Evolutionary conservation across 768 basidiomycete genomes (phyloP), one percentile per base, ranked within the genome.

Genomic region (Naganishia vaughanmartiniae): DNA sequence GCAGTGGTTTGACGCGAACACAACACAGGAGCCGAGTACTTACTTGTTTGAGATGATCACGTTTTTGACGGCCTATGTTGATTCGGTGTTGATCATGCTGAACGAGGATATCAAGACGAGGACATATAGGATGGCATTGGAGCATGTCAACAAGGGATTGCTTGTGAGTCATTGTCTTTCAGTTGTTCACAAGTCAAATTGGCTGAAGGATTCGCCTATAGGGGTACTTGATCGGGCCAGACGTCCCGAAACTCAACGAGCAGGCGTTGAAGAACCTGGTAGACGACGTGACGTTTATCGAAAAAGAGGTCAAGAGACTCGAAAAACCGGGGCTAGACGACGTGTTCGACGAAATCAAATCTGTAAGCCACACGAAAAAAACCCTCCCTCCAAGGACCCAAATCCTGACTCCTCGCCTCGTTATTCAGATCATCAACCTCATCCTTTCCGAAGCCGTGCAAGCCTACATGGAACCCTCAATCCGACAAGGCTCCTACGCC

Each of bases 21-120:
- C 87, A 39, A 89, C 91, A 78, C 84, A 86, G 70, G 87, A 87
- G 42, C 92, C 94, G 54, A 94, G 92, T 86, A 89, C 90, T 86
- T 97, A 97, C 81, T 85, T 98, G 2, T 90, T 92, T 79, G 95
- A 97, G 80, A 87, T 98, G 76, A 87, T 95, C 79, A 93, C 93
- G 79, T 99, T 94, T 90, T 85, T 98, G 65, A 94, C 90, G 46
- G 96, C 94, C 1, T 91, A 96, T 67, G 92, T 99, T 57, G 96
- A 98, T 69, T 79, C 78, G 54, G 82, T 83, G 1, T 80, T 92
- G 87, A 70, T 87, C 89, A 74, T 86, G 85, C 71, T 98, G 82
- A 89, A 90, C 68, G 90, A 93, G 69, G 82, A 83, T 12, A 89
- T 92, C 83, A 94, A 93, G 81, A 90, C 92, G 66, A 88, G 91